These are phyloP conservation scores for Alternaria sp. DNA, from an alignment of 2,329 filamentous ascomycete genomes.

Conservation along the genomic window DNA sequence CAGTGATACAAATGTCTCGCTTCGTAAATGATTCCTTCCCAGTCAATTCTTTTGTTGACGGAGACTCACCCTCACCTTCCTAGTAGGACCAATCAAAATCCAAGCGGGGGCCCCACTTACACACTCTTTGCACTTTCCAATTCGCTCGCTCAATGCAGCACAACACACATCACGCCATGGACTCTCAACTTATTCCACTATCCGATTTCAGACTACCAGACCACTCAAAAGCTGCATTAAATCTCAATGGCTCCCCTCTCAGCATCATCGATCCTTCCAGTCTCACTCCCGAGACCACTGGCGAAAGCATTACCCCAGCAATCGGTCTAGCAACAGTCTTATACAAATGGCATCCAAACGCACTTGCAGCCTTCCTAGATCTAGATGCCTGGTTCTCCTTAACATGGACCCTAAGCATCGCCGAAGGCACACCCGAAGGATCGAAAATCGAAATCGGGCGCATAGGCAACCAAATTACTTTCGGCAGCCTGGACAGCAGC, in stretches of 20 bases:
- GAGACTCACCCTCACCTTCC: neutral
- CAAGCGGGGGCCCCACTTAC: constrained; percentile 1
- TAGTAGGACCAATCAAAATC: constrained; percentile 5
- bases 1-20: neutral
- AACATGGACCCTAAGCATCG: constrained; percentile 23
- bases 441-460: constrained; percentile 29
- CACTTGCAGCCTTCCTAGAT: constrained; percentile 27
- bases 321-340: constrained; percentile 27
- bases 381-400: constrained; percentile 34
- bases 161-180: constrained; percentile 3
- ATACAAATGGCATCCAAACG: constrained; percentile 25
- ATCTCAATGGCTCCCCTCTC: constrained; percentile 12
- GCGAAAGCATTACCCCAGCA: constrained; percentile 6
- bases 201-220: constrained; percentile 18
- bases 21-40: neutral
- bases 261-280: constrained; percentile 9
- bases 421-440: constrained; percentile 11
- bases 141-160: neutral
- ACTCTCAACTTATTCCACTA: neutral
- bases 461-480: constrained; percentile 29
- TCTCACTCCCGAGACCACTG: neutral
- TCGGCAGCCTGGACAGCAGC: constrained; percentile 22
- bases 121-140: constrained; percentile 9
- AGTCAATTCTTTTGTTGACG: neutral
- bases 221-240: constrained; percentile 13